Evolutionary conservation across 441 rosid genomes (phyloP).

Genomic region (Manihot esculenta): DNA sequence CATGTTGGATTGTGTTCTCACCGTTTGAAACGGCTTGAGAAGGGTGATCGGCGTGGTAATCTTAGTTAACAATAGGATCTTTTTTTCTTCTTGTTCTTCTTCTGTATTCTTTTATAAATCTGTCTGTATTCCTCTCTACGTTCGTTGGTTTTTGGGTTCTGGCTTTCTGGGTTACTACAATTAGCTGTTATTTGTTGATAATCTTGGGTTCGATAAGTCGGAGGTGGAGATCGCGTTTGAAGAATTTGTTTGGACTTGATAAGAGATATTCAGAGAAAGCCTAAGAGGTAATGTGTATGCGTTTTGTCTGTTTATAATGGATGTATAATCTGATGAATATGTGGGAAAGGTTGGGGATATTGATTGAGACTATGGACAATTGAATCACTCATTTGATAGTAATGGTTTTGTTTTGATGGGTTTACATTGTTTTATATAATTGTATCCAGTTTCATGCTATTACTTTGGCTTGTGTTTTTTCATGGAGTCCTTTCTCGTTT

Average conservation of each 20-base stretch:
- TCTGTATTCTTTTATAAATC: not conserved
- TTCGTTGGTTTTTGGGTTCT: not conserved
- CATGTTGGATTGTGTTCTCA: slow-evolving; percentile 60
- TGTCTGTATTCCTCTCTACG: not conserved
- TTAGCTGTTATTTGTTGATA: not conserved
- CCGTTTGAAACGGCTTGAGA: slow-evolving; percentile 82
- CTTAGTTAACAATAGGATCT: slow-evolving; percentile 58
- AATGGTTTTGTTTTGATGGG: too few relatives aligned
- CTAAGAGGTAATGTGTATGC: not conserved
- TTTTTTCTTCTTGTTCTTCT: too few relatives aligned
- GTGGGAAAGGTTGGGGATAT: too few relatives aligned
- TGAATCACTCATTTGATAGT: too few relatives aligned
- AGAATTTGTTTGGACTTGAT: slow-evolving; percentile 16
- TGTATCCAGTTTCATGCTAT: not conserved
- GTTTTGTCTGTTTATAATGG: too few relatives aligned
- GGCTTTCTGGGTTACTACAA: slow-evolving; percentile 4
- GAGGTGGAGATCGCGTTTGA: slow-evolving; percentile 7
- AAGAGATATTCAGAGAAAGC: not conserved
- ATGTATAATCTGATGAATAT: not conserved
- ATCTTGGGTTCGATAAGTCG: not conserved
- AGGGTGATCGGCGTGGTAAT: slow-evolving; percentile 93
- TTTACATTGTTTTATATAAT: not conserved
- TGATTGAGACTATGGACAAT: too few relatives aligned
- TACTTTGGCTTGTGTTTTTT: not conserved
- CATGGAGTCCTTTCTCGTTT: not conserved